phyloP scores from a whole-genome alignment of 2,329 filamentous ascomycete genomes.

The Fusarium virguliforme region DNA sequence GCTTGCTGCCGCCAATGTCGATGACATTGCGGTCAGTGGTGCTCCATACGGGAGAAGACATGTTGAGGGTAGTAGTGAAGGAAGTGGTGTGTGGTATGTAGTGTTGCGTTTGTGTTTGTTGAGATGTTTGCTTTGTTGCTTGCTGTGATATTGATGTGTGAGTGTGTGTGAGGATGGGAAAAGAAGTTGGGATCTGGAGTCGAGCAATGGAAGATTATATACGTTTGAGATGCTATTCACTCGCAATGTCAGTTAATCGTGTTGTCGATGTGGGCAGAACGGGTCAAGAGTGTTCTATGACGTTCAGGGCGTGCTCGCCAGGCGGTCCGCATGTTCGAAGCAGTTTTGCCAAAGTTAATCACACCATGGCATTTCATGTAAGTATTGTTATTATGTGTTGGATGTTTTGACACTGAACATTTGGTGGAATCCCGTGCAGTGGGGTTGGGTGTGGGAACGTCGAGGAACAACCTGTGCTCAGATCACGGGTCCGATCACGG shows the following conservation, averaged over 20 bases:
- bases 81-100: neutral
- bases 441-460: neutral
- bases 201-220: neutral
- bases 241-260: neutral
- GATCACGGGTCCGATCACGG: neutral
- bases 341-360: too few species aligned
- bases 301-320: neutral
- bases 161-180: neutral
- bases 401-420: neutral
- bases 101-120: neutral
- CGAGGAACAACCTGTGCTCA: neutral
- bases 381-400: neutral
- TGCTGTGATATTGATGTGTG: neutral
- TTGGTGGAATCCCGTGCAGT: neutral
- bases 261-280: neutral
- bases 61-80: neutral
- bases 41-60: neutral
- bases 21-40: neutral
- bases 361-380: too few species aligned
- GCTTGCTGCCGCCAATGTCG: slow-evolving; percentile 2
- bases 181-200: neutral
- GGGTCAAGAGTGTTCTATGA: neutral
- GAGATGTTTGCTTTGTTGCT: neutral
- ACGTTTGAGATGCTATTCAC: neutral
- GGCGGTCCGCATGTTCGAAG: too few species aligned